A percentile compares a stretch with the other conserved stretches of the same genome.
These are phyloP conservation scores for Pyricularia sp. DNA, from an alignment of 2,329 filamentous ascomycete genomes.

Conservation along the genomic window DNA sequence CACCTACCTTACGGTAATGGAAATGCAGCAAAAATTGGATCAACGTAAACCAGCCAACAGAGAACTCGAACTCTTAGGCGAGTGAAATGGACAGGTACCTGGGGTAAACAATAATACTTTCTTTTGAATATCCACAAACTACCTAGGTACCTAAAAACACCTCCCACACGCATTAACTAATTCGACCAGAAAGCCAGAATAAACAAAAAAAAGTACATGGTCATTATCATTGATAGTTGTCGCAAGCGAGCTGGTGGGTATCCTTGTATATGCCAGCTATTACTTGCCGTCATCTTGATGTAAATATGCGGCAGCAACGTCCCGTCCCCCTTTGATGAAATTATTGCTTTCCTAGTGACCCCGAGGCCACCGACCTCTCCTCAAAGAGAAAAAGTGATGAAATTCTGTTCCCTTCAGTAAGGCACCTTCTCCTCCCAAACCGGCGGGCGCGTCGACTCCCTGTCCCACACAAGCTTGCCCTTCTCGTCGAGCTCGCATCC, in stretches of 20 bases:
- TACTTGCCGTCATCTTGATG: not conserved
- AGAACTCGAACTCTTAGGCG: too few relatives aligned
- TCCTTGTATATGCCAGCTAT: not conserved
- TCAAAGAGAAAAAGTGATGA: not conserved
- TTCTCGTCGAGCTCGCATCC: slow-evolving; percentile 59
- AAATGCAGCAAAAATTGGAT: too few relatives aligned
- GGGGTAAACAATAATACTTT: not conserved
- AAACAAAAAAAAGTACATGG: not conserved
- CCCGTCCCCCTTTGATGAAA: not conserved
- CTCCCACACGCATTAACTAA: not conserved
- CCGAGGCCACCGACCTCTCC: not conserved
- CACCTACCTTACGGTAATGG: too few relatives aligned
- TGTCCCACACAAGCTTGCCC: slow-evolving; percentile 30
- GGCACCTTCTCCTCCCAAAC: slow-evolving; percentile 22
- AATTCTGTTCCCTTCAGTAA: slow-evolving; percentile 11
- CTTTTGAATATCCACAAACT: not conserved
- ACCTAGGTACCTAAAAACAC: not conserved
- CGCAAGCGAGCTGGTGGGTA: not conserved
- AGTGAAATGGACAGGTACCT: too few relatives aligned
- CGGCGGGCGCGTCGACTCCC: slow-evolving; percentile 18
- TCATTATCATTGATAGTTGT: not conserved
- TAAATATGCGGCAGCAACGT: not conserved
- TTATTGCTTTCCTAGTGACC: not conserved
- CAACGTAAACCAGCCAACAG: too few relatives aligned
- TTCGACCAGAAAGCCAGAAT: not conserved